Base-by-base conservation (phyloP, 2,329 filamentous ascomycete species). In the Talaromyces amestolkiae region DNA sequence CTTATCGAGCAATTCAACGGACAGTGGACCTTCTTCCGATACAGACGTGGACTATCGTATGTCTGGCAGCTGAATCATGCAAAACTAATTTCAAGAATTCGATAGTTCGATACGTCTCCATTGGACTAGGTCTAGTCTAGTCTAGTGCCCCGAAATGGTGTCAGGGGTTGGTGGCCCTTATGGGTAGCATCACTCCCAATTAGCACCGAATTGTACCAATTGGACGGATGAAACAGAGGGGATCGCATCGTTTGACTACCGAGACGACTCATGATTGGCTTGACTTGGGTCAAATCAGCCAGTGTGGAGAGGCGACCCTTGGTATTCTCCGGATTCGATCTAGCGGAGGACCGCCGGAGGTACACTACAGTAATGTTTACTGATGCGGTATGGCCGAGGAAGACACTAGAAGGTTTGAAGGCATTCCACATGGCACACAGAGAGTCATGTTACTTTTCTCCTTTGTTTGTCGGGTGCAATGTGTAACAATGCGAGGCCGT, bases 381-480 rank as follows among this genome's bases (percentile, higher is more conserved):
- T 17, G 17, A 45, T 59, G 13, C 5, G 39, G 56, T 41, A 59
- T 59, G 37, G 56, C 19, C 39, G 37, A 59, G 37, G 56, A 59
- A 59, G 22, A 59, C n/a, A 9, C 56, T 59, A 59, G 56, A 59
- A 59, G 56, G 6, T n/a, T 45, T 59, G n/a, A 13, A 56, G n/a
- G 33, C n/a, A 22, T 54, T 6, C 31, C 31, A 54, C 47, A 51
- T 27, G 22, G 47, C 31, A 37, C 31, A 22, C 3, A 3, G 17
- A 54, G 17, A 33, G 27, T 53, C 17, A 33, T 54, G 51, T 37
- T 33, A 54, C 51, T 35, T 24, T 39, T 37, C 53, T 37, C 53
- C 33, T 39, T 35, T 56, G 17, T 37, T 7, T n/a, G n/a, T 17
- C 53, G 33, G 31, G 10, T 54, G 53, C n/a, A 24, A 22, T 19